A percentile compares a stretch with the other conserved stretches of the same genome.
Evolutionary conservation across 768 basidiomycete genomes (phyloP).

Genomic region (Pleurotus tuber-regium): DNA sequence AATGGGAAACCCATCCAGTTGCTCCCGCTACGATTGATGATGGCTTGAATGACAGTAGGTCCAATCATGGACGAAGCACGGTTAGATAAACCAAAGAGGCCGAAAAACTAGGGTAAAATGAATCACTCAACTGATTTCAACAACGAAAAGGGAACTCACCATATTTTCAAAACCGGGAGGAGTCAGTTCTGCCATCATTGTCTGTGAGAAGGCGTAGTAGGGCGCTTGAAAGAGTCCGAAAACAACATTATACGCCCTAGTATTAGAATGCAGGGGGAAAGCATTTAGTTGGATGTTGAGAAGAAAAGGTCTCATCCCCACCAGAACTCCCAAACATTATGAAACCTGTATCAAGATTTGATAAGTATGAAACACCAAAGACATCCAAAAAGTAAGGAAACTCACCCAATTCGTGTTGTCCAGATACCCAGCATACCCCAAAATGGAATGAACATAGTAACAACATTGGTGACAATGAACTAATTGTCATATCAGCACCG

Average conservation of each 20-base stretch:
- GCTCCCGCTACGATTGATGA: slow-evolving; percentile 66
- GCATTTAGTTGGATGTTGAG: neutral
- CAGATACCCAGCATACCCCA: slow-evolving; percentile 89
- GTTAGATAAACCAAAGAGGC: slow-evolving; percentile 81
- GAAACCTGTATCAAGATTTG: slow-evolving; percentile 43
- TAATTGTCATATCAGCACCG: slow-evolving; percentile 20
- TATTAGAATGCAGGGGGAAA: neutral
- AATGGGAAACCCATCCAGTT: slow-evolving; percentile 88
- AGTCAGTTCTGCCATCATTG: slow-evolving; percentile 86
- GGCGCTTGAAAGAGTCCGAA: slow-evolving; percentile 85
- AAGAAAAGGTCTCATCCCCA: slow-evolving; percentile 22
- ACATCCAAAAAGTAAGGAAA: neutral
- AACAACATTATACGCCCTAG: slow-evolving; percentile 74
- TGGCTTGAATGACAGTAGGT: slow-evolving; percentile 81
- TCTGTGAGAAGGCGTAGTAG: slow-evolving; percentile 84
- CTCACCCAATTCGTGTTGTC: slow-evolving; percentile 71
- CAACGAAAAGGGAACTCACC: slow-evolving; percentile 22
- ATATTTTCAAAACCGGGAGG: slow-evolving; percentile 87
- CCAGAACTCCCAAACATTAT: slow-evolving; percentile 89
- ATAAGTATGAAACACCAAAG: neutral
- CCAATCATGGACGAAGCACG: slow-evolving; percentile 86
- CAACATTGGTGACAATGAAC: slow-evolving; percentile 76
- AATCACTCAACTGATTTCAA: neutral
- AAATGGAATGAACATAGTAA: slow-evolving; percentile 73
- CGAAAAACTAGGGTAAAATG: slow-evolving; percentile 62